A percentile compares a stretch with the other conserved stretches of the same genome.
Evolutionary conservation across 2,329 filamentous ascomycete species (phyloP).

Genomic region (Cytospora chrysosperma): DNA sequence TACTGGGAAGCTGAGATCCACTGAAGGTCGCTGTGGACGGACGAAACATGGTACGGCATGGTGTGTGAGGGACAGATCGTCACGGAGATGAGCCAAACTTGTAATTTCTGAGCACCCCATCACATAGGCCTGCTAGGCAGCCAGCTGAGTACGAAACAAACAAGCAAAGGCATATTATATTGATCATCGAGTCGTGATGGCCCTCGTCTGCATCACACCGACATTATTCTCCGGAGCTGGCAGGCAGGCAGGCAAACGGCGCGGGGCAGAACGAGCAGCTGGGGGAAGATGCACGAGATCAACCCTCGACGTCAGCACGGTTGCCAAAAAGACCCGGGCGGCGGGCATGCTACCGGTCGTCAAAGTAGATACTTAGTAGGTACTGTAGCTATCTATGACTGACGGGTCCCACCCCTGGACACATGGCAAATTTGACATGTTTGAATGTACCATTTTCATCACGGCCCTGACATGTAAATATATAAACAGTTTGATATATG

Average conservation of each 20-base stretch:
- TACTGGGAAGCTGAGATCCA: not conserved
- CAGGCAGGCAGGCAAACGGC: not conserved
- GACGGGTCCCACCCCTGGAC: conserved; percentile 4
- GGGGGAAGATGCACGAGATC: conserved; percentile 10
- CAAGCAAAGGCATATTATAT: not conserved
- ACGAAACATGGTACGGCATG: not conserved
- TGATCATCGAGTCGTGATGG: conserved; percentile 5
- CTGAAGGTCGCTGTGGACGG: not conserved
- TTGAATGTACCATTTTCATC: not conserved
- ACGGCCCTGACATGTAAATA: not conserved
- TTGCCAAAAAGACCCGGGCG: not conserved
- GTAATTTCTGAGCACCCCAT: not conserved
- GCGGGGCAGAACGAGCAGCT: conserved; percentile 10
- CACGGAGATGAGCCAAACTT: not conserved
- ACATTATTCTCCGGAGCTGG: not conserved
- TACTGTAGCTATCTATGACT: no score
- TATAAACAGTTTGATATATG: not conserved
- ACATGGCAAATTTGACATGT: conserved; percentile 3
- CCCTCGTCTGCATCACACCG: not conserved
- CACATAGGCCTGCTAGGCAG: not conserved
- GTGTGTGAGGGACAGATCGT: not conserved
- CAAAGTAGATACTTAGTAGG: no score
- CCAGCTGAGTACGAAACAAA: not conserved
- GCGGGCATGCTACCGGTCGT: not conserved
- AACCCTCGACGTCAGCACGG: conserved; percentile 6